A percentile compares a stretch with the other conserved stretches of the same genome.
These are phyloP conservation scores for Oryza australiensis DNA, from an alignment of 176 grass and related monocot species.

Conservation along the genomic window DNA sequence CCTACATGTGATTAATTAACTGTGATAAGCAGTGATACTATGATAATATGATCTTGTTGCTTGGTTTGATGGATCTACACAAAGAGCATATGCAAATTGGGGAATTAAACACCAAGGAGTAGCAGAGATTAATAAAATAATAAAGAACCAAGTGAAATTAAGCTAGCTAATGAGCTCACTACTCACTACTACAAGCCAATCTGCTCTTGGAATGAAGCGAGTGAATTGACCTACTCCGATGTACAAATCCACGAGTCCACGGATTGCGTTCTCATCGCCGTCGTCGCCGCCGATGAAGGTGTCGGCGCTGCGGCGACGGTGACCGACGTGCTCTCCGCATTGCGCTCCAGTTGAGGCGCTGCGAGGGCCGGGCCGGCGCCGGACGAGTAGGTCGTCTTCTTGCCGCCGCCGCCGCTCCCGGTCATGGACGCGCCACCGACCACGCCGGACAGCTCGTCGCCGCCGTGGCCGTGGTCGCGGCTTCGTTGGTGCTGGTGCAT, in stretches of 20 bases:
- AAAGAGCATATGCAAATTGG: background rate
- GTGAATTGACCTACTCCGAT: conserved; percentile 33
- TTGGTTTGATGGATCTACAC: background rate
- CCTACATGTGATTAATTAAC: background rate
- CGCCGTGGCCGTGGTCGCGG: background rate
- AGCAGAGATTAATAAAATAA: background rate
- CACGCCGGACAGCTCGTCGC: conserved; percentile 37
- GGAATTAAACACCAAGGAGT: conserved; percentile 1
- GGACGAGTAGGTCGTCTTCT: conserved; percentile 25
- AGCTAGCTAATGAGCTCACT: background rate
- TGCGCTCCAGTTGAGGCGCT: background rate
- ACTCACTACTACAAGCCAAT: background rate
- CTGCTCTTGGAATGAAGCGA: conserved; percentile 21
- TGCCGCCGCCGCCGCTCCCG: background rate
- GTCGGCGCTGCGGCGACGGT: background rate
- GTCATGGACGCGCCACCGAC: background rate
- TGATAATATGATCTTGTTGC: background rate
- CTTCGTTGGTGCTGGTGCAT: background rate
- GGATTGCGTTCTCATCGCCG: conserved; percentile 4
- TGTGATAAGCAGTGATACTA: background rate
- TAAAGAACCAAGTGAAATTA: background rate
- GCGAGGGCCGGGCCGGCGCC: background rate
- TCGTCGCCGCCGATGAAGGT: background rate
- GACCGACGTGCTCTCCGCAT: background rate
- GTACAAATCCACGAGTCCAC: conserved; percentile 40